Evolutionary conservation across 2,329 filamentous ascomycete genomes (phyloP), one percentile per base, ranked within the genome.

Genomic region (Fusarium nygamai): DNA sequence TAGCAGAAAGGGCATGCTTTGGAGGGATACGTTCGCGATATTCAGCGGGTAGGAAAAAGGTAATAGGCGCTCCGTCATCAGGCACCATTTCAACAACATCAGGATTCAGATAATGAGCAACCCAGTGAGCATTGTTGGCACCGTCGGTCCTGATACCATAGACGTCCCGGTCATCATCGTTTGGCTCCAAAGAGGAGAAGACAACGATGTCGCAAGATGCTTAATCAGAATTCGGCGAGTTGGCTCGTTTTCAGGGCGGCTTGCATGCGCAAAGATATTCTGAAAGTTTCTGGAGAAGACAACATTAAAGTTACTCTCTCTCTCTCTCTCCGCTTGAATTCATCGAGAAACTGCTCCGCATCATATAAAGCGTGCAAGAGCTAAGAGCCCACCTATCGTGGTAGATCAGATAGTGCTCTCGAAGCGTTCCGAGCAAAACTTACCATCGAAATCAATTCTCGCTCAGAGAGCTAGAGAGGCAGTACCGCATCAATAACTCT

Each of bases 281-380:
- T 86, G 82, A 63, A 91, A 85, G 63, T 84, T 82, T 33, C 89
- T 85, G 77, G 95, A 93, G 83, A 94, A 95, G 22, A 91, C 83
- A 69, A 95, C 81, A 71, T 94, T 88, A 75, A 94, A 95, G 64
- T 91, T 90, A 80, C 92, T 94, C 61, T 14, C 19, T 91, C 92
- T 94, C 61, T 13, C 19, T 91, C 90, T 57, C 92, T 86, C 62
- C 87, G 86, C 47, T 86, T 83, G 22, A 95, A 85, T 63, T 89
- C 86, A 47, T 84, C 81, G 3, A 95, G 85, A 72, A 94, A 91
- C 13, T 83, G 84, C 80, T 95, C 93, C 1, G 94, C 89, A 3
- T 89, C 87, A 78, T 92, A 92, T 8, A 91, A 87, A 1, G 91
- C 92, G 79, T 94, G 93, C 1, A 95, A 84, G 12, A 95, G 80